Evolutionary conservation across 2,329 filamentous ascomycete species (phyloP).

Genomic region (Cladophialophora yegresii): DNA sequence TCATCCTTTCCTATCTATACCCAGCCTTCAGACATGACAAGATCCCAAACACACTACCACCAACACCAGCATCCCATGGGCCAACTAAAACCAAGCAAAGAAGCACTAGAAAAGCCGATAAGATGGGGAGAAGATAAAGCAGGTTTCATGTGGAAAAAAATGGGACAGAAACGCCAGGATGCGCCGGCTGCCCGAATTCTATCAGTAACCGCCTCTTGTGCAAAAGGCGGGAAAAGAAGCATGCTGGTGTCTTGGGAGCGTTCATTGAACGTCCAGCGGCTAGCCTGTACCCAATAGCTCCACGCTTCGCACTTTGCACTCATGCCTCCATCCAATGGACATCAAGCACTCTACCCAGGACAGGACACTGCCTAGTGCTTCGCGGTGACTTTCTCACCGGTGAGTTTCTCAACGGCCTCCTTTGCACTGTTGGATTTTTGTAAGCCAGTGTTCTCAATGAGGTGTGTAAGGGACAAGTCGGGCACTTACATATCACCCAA

Average conservation of each 20-base stretch:
- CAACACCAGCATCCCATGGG: not conserved
- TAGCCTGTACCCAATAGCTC: not conserved
- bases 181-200: not conserved
- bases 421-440: conserved; percentile 56
- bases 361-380: conserved; percentile 58
- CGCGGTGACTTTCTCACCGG: conserved; percentile 63
- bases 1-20: not conserved
- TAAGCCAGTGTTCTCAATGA: conserved; percentile 33
- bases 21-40: not conserved
- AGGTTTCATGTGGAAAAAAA: not conserved
- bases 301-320: not conserved
- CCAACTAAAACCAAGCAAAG: not conserved
- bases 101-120: not conserved
- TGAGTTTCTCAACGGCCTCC: conserved; percentile 65
- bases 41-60: not conserved
- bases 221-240: not conserved
- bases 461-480: not conserved
- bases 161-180: not conserved
- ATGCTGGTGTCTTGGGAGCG: not conserved
- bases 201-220: not conserved
- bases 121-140: not conserved
- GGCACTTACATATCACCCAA: conserved; percentile 88
- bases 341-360: not conserved
- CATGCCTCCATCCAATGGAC: not conserved
- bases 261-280: not conserved